Conservation (phyloP, 2,329 filamentous ascomycete species). For the Botrytis medusae region DNA sequence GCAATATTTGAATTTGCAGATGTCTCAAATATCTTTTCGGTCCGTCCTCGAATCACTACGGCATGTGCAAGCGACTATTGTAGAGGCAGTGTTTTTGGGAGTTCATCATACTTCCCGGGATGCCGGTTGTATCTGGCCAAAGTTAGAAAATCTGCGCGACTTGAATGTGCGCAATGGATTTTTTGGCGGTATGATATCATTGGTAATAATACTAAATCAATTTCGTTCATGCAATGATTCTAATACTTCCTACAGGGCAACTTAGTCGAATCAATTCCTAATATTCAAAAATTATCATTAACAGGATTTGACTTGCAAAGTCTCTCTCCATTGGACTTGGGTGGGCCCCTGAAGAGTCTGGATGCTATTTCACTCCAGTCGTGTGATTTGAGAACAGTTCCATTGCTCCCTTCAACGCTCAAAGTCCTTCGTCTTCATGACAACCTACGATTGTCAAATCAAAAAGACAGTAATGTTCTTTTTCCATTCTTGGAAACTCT, state of each 20-base stretch:
- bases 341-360: background rate
- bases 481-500: slow-evolving; percentile 37
- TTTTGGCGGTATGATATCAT: background rate
- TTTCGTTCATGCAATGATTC: background rate
- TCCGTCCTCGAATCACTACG: slow-evolving; percentile 25
- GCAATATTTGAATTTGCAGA: slow-evolving; percentile 25
- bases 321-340: background rate
- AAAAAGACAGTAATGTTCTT: background rate
- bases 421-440: slow-evolving; percentile 32
- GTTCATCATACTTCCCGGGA: slow-evolving; percentile 16
- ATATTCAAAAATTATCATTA: slow-evolving; percentile 7
- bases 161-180: slow-evolving; percentile 21
- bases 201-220: background rate
- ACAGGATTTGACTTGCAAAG: background rate
- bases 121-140: slow-evolving; percentile 11
- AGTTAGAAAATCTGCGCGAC: slow-evolving; percentile 26
- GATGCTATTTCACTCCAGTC: slow-evolving; percentile 32
- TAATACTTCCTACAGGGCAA: slow-evolving; percentile 1
- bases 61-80: slow-evolving; percentile 28
- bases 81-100: slow-evolving; percentile 27
- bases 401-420: slow-evolving; percentile 34
- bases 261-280: slow-evolving; percentile 6
- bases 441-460: slow-evolving; percentile 16
- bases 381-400: slow-evolving; percentile 25
- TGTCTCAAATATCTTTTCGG: slow-evolving; percentile 27